Percentiles rank a stretch among this genome's conserved stretches.
Evolutionary conservation across 164 flowering plant species (phyloP).

Genomic region (Macadamia tetraphylla): DNA sequence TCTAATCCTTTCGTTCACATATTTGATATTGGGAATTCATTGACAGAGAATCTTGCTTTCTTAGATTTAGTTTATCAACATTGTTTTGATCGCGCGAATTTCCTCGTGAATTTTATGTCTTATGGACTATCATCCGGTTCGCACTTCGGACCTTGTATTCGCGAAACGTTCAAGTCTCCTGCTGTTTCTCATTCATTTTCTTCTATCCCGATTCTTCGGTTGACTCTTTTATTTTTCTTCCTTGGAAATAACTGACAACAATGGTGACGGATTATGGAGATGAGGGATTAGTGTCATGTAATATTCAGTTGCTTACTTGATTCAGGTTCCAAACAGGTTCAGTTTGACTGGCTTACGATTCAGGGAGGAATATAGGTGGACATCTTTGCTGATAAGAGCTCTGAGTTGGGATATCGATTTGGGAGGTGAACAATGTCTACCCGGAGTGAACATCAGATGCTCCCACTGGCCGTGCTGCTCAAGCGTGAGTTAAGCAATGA

Average conservation of each 20-base stretch:
- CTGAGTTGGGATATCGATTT: constrained; percentile 49
- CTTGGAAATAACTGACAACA: not conserved
- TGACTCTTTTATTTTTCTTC: not conserved
- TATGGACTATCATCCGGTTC: not conserved
- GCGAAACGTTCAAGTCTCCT: not conserved
- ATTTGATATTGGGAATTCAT: not conserved
- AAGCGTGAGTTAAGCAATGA: not conserved
- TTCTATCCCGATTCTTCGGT: not conserved
- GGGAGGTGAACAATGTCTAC: constrained; percentile 42
- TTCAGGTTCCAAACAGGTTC: constrained; percentile 7
- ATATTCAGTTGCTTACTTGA: not conserved
- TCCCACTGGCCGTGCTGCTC: constrained; percentile 1
- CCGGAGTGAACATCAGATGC: not conserved
- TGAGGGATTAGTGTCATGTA: not conserved
- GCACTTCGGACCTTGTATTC: not conserved
- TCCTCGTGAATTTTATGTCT: not conserved
- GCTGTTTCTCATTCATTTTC: not conserved
- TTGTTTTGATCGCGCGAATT: not conserved
- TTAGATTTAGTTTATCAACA: not conserved
- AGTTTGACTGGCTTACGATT: not conserved
- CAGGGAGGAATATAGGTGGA: constrained; percentile 5
- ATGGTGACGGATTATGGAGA: not conserved
- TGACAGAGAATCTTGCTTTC: not conserved
- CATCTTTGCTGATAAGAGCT: constrained; percentile 28
- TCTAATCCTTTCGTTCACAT: not conserved